Evolutionary conservation across 2,329 filamentous ascomycete species (phyloP), one percentile per base, ranked within the genome.

Genomic region (Chalaropsis ovoidea): DNA sequence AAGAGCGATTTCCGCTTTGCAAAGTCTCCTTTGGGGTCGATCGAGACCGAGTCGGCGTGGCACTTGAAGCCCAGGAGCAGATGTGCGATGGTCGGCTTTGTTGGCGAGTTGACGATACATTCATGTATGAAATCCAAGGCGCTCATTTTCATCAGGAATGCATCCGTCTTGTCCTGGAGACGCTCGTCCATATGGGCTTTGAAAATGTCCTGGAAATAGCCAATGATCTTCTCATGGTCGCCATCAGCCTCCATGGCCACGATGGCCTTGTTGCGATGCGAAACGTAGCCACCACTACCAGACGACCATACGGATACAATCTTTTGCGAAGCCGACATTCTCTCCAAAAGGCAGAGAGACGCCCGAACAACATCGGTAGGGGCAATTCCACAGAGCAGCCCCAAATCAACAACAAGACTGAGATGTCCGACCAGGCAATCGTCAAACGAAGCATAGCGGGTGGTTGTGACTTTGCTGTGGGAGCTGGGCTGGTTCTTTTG

Each of bases 11-110:
- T 82, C 15, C 85, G 82, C 17, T 82, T 79, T 13, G 86, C 82
- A 74, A 96, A 95, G 1, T 88, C 76, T 61, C 90, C 83, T 35
- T 85, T 82, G 0, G 84, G 77, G 62, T 87, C 81, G 41, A 94
- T 77, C 27, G 84, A 84, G 1, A 97, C 78, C 10, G 82, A 81
- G 68, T 85, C 86, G 43, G 87, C 83, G 54, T 85, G 83, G 71
- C 90, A 95, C 65, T 82, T 82, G 74, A 99, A 96, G 0, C 94
- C 94, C 4, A 99, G 83, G 1, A 99, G 79, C 58, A 95, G 80
- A 74, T 99, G 95, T 0, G 93, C 94, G 70, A 99, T 86, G 1
- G 88, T 95, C 3, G 94, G 92, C 70, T 86, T 84, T 70, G 87
- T 83, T 0, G 88, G 86, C 31, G 86, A 87, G 42, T 87, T 85